Conservation (phyloP, 2,329 filamentous ascomycete species). For the Ophiosphaerella narmari region DNA sequence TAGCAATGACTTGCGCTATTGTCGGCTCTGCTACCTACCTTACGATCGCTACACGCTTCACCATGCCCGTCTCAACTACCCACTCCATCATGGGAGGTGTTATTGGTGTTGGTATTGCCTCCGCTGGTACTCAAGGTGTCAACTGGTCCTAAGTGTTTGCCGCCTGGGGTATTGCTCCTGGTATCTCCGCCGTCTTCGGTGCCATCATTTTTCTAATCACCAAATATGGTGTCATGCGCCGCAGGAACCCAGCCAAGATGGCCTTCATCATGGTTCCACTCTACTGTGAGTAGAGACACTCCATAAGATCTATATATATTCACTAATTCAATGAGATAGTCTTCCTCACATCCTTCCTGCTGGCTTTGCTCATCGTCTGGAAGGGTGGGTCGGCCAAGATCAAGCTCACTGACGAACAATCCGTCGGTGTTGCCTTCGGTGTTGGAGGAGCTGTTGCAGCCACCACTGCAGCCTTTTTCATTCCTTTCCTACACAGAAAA, state of each 20-base stretch:
- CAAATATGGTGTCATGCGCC: slow-evolving; percentile 61
- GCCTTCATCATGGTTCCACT: slow-evolving; percentile 49
- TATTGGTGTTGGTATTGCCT: slow-evolving; percentile 53
- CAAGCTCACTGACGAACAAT: slow-evolving; percentile 54
- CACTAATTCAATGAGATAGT: slow-evolving; percentile 29
- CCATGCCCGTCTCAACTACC: slow-evolving; percentile 61
- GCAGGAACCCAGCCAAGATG: slow-evolving; percentile 58
- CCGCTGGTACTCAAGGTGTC: slow-evolving; percentile 59
- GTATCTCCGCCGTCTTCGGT: slow-evolving; percentile 59
- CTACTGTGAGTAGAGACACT: background rate
- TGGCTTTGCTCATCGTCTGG: slow-evolving; percentile 53
- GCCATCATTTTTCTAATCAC: slow-evolving; percentile 61
- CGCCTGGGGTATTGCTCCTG: slow-evolving; percentile 65
- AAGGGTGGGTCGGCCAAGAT: slow-evolving; percentile 50
- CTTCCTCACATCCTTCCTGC: slow-evolving; percentile 58
- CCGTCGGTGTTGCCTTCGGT: slow-evolving; percentile 61
- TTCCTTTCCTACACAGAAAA: slow-evolving; percentile 63
- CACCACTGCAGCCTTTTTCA: slow-evolving; percentile 58
- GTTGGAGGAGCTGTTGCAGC: slow-evolving; percentile 57
- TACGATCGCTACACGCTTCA: slow-evolving; percentile 57
- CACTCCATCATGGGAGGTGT: slow-evolving; percentile 53
- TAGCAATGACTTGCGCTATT: slow-evolving; percentile 61
- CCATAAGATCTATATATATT: background rate
- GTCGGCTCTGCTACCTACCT: slow-evolving; percentile 58
- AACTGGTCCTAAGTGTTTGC: slow-evolving; percentile 64